Conservation (phyloP, 495 filamentous ascomycete genomes). For the Hypoxylon perforatum region DNA sequence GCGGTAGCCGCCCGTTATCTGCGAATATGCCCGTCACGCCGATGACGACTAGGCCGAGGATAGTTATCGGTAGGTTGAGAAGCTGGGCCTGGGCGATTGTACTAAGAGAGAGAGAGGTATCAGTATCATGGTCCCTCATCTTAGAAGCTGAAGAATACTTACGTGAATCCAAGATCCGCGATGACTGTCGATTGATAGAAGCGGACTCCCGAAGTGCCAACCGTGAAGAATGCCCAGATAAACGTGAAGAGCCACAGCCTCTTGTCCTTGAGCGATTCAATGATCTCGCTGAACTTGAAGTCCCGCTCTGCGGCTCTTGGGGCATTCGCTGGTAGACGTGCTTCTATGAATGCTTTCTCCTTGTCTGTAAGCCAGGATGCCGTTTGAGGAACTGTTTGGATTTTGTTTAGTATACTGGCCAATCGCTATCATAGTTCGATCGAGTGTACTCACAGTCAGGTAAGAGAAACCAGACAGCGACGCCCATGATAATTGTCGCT, state of each 20-base stretch:
- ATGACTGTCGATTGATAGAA: conserved; percentile 60
- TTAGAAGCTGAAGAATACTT: conserved; percentile 16
- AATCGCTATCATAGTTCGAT: neutral
- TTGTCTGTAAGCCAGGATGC: conserved; percentile 54
- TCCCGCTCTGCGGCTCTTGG: conserved; percentile 52
- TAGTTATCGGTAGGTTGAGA: conserved; percentile 53
- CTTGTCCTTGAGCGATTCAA: conserved; percentile 48
- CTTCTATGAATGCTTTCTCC: conserved; percentile 57
- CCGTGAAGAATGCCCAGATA: conserved; percentile 56
- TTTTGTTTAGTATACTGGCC: conserved; percentile 7
- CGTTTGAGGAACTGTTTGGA: conserved; percentile 49
- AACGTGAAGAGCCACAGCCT: conserved; percentile 50
- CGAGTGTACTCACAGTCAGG: conserved; percentile 50
- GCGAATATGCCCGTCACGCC: conserved; percentile 52
- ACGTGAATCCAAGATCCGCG: conserved; percentile 56
- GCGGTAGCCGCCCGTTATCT: conserved; percentile 54
- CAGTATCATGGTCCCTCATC: conserved; percentile 2
- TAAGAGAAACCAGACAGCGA: conserved; percentile 50
- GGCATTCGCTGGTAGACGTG: conserved; percentile 52
- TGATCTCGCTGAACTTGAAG: conserved; percentile 51
- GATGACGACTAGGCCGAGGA: conserved; percentile 51
- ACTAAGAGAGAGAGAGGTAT: conserved; percentile 25
- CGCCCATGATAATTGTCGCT: conserved; percentile 49
- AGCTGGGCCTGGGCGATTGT: conserved; percentile 53
- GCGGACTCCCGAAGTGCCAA: conserved; percentile 55